Evolutionary conservation across 768 basidiomycete genomes (phyloP).

Genomic region (Mrakia gelida): DNA sequence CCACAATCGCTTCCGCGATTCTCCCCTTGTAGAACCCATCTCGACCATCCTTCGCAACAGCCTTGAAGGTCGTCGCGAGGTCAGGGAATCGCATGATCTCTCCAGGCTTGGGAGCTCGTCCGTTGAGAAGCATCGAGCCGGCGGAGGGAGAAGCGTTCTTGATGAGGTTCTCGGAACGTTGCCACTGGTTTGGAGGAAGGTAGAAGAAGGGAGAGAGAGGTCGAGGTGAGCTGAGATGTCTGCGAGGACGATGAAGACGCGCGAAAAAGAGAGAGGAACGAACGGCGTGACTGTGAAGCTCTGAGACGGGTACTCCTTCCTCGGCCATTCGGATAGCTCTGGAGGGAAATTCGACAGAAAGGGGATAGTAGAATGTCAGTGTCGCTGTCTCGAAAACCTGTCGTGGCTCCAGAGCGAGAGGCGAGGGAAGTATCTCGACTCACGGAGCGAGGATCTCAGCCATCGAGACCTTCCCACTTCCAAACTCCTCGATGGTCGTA

Average conservation of each 20-base stretch:
- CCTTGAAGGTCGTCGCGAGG: constrained; percentile 76
- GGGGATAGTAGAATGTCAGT: background rate
- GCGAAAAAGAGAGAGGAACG: too few relatives aligned
- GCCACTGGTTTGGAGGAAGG: constrained; percentile 42
- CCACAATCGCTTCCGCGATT: constrained; percentile 81
- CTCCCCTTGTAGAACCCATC: constrained; percentile 92
- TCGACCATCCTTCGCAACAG: constrained; percentile 73
- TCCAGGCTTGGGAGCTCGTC: constrained; percentile 69
- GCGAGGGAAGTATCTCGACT: background rate
- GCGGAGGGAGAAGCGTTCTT: constrained; percentile 80
- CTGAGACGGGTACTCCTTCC: constrained; percentile 85
- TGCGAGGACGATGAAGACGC: too few relatives aligned
- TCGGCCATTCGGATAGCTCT: constrained; percentile 81
- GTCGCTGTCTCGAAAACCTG: too few relatives aligned
- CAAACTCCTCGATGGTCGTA: constrained; percentile 77
- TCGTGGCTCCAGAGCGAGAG: too few relatives aligned
- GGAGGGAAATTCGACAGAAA: background rate
- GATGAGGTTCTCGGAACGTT: constrained; percentile 62
- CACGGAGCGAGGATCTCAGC: constrained; percentile 71
- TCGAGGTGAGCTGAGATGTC: too few relatives aligned
- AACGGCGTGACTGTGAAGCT: constrained; percentile 60
- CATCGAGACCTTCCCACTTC: constrained; percentile 63
- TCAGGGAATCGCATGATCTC: constrained; percentile 76
- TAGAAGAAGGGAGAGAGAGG: too few relatives aligned
- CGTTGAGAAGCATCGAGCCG: constrained; percentile 78